Evolutionary conservation across 1,139 yeast species (phyloP), one percentile per base, ranked within the genome.

Genomic region (Hanseniaspora gamundiae): DNA sequence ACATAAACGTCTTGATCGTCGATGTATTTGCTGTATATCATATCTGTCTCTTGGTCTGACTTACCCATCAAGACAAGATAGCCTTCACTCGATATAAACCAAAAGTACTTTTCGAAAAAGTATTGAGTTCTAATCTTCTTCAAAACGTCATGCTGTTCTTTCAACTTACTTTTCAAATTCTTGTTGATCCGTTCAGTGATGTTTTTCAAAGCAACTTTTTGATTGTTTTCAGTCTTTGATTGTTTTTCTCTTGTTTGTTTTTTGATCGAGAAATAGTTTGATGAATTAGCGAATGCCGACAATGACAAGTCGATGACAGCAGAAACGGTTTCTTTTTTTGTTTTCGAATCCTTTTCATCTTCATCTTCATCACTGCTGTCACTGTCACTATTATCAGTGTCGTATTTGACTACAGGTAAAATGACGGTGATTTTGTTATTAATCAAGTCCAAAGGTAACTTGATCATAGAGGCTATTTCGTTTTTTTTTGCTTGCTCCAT

Each of bases 31-130:
- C 82, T 79, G 55, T 82, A 83, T 30, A 91, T 73, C 66, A 85
- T 73, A 55, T 87, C 95, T n/a, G 76, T 72, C 58, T 91, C 97
- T n/a, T 75, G 61, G 20, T 72, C 74, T 58, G 93, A 96, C 50
- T 86, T 76, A 1, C 96, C 97, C 41, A 91, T 87, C 42, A 91
- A 62, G 49, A 94, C 84, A 44, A 91, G 66, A 56, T 84, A 87
- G 0, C 94, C 94, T 58, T 91, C 97, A 50, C 80, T 80, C 0
- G 95, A 74, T 27, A 87, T 71, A 58, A 91, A 91, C 98, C 98
- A 91, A 56, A 70, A 78, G 59, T 82, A 91, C 60, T 91, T 91
- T 57, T 91, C 98, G 65, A 93, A 93, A 84, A 96, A 88, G 55
- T 69, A 80, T 41, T 86, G 85, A 5, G 76, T 72, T 42, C 96